A percentile compares a stretch with the other conserved stretches of the same genome.
phyloP scores from a whole-genome alignment of 495 filamentous ascomycete species.

The Diplogelasinospora grovesii region DNA sequence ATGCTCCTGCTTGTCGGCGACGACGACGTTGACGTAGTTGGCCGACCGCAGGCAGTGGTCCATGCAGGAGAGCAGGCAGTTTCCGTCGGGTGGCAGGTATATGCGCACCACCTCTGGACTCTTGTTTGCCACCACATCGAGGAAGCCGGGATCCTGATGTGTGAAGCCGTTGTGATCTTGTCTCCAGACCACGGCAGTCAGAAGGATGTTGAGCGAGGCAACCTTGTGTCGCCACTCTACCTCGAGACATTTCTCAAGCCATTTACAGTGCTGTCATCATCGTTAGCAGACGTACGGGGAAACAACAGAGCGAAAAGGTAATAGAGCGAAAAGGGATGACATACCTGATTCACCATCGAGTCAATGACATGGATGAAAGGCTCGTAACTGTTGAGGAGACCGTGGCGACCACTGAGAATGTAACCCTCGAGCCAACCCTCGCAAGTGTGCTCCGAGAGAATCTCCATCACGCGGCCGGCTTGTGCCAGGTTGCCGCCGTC shows the following conservation, averaged over 20 bases:
- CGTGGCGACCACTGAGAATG: conserved; percentile 62
- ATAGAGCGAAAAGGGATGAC: conserved; percentile 1
- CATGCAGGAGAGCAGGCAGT: conserved; percentile 60
- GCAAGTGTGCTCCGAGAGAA: conserved; percentile 66
- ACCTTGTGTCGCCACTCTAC: conserved; percentile 63
- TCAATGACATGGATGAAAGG: conserved; percentile 75
- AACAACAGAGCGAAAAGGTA: too few species aligned
- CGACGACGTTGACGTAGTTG: conserved; percentile 73
- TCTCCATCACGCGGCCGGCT: conserved; percentile 68
- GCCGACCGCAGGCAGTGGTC: conserved; percentile 62
- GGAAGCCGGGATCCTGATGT: conserved; percentile 71
- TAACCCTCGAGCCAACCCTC: conserved; percentile 77
- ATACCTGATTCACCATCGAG: conserved; percentile 63
- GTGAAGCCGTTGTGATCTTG: conserved; percentile 79
- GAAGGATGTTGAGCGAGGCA: conserved; percentile 65
- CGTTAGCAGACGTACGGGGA: conserved; percentile 9
- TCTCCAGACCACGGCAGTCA: conserved; percentile 68
- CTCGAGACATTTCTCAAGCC: conserved; percentile 69
- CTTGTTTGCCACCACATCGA: conserved; percentile 70
- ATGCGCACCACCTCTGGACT: conserved; percentile 68
- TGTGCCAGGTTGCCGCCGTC: conserved; percentile 61
- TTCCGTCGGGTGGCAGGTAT: conserved; percentile 69
- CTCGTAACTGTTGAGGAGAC: conserved; percentile 69
- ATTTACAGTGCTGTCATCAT: conserved; percentile 58
- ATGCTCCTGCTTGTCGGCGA: conserved; percentile 70